Percentiles rank a stretch among this genome's conserved stretches.
These are phyloP conservation scores for Babesia sp. DNA, from an alignment of 169 alveolate species.

Conservation along the genomic window DNA sequence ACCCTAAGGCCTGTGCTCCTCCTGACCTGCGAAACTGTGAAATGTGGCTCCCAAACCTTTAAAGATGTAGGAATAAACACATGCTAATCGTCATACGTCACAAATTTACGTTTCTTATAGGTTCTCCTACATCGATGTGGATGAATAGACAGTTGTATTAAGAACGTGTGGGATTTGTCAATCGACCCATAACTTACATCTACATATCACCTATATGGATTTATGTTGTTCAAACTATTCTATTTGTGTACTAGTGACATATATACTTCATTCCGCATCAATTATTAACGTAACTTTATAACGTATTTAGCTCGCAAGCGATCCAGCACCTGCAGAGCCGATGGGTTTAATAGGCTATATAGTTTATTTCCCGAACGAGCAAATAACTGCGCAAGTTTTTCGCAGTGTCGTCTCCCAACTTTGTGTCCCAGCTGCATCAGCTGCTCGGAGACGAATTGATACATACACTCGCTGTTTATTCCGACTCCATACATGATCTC, in stretches of 20 bases:
- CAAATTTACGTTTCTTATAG: too few species aligned
- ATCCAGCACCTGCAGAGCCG: conserved; percentile 6
- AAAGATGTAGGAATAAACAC: too few species aligned
- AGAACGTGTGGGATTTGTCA: too few species aligned
- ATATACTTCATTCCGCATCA: too few species aligned
- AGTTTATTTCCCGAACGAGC: background rate
- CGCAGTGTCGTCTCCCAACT: conserved; percentile 17
- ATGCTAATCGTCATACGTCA: too few species aligned
- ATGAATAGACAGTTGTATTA: too few species aligned
- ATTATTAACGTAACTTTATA: background rate
- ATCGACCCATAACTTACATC: too few species aligned
- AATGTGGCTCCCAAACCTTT: conserved; percentile 59
- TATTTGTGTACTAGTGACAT: too few species aligned
- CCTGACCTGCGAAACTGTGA: conserved; percentile 50
- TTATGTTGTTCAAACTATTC: too few species aligned
- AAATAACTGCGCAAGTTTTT: background rate
- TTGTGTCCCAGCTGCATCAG: conserved; percentile 46
- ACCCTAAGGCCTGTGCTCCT: conserved; percentile 10
- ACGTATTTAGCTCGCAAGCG: background rate
- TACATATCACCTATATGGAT: too few species aligned
- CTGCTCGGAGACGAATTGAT: conserved; percentile 24
- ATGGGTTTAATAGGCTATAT: background rate
- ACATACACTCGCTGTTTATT: conserved; percentile 34
- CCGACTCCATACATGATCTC: background rate
- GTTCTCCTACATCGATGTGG: too few species aligned